Base-by-base conservation (phyloP, 805 yeast genomes). In the Candida maris region DNA sequence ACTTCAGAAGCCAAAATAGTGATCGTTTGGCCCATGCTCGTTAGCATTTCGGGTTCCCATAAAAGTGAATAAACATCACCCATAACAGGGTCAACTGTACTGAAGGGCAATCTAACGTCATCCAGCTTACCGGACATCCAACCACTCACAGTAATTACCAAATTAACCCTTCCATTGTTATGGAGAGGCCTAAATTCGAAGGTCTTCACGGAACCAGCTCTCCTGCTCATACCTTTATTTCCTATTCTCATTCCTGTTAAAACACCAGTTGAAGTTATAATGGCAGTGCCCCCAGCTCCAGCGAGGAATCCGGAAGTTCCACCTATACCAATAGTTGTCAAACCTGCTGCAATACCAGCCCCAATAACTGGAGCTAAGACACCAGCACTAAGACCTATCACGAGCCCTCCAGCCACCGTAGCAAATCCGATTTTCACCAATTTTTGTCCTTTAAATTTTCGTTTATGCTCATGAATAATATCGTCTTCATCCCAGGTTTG, bases 21-120 rank as follows among this genome's bases (percentile, higher is more conserved):
- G 45, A 93, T 91, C 0, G 98, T 93, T 60, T 93, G 97, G 56
- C 99, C 99, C 75, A 85, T 87, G 37, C 95, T 84, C 44, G 79
- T 81, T 51, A 93, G 77, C 93, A 93, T 86, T 48, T 93, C 98
- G 0, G 99, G 99, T 60, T 93, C 99, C 98, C 98, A 93, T 32
- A 85, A 65, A 6, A 93, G 68, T 1, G 97, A 87, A 51, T 83
- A 85, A 48, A 93, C 64, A 57, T 93, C 99, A 13, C 99, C 99
- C 91, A 91, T 88, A 0, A 91, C 86, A 0, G 98, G 98, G 55
- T 94, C 98, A 6, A 93, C 85, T 0, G 98, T 93, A 1, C 96
- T 85, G 56, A 89, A 93, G 2, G 98, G 98, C 44, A 93, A 71
- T 55, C 99, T 72, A 15, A 93, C 91, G 71, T 93, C 99, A 77